A percentile compares a stretch with the other conserved stretches of the same genome.
Evolutionary conservation across 441 rosid species (phyloP).

Genomic region (Capsella rubella): DNA sequence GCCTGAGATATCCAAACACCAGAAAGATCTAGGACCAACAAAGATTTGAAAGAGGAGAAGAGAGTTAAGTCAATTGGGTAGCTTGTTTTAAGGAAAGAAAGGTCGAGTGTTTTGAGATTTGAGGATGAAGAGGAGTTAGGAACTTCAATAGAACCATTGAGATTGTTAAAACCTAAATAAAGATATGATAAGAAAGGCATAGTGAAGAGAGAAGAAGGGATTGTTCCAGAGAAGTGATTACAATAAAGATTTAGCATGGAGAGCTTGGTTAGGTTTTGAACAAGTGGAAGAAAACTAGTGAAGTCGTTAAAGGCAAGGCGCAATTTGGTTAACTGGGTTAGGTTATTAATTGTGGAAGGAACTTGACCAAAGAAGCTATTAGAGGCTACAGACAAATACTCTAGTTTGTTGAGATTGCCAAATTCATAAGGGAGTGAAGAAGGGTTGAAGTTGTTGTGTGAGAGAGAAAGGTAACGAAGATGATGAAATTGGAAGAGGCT

Average conservation of each 20-base stretch:
- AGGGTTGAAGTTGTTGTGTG: neutral
- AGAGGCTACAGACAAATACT: neutral
- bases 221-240: neutral
- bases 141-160: neutral
- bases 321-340: neutral
- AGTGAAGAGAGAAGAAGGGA: neutral
- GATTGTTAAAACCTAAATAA: neutral
- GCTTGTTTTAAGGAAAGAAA: too few relatives aligned
- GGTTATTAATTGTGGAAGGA: neutral
- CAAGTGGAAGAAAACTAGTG: neutral
- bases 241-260: neutral
- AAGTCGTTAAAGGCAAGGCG: neutral
- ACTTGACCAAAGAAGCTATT: neutral
- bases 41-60: too few relatives aligned
- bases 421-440: neutral
- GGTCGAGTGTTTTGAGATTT: neutral
- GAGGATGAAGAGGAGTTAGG: neutral
- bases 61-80: too few relatives aligned
- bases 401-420: neutral
- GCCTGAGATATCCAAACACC: too few relatives aligned
- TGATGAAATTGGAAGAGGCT: conserved; percentile 3
- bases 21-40: too few relatives aligned
- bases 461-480: neutral
- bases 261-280: neutral
- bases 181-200: neutral